phyloP scores from a whole-genome alignment of 2,329 filamentous ascomycete species.

The Beauveria varroae region DNA sequence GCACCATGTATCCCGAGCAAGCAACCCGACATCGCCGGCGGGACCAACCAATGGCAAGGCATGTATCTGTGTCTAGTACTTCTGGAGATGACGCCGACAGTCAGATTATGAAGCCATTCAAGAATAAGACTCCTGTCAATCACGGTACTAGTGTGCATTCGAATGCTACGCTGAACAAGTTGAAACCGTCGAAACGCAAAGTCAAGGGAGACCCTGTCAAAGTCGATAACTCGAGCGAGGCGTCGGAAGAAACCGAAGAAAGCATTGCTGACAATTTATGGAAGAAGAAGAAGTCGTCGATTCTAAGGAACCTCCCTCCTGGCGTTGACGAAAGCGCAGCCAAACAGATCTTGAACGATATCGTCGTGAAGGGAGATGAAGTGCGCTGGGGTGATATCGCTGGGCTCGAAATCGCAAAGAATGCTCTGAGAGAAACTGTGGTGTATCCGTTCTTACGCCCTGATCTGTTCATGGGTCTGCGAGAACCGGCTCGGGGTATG shows the following conservation, averaged over 20 bases:
- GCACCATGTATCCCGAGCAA: conserved; percentile 13
- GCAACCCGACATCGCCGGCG: conserved; percentile 17
- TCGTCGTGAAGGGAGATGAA: conserved; percentile 88
- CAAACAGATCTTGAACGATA: conserved; percentile 90
- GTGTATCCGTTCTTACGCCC: conserved; percentile 95
- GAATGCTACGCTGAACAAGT: background rate
- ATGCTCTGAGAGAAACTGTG: conserved; percentile 86
- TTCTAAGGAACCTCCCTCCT: conserved; percentile 71
- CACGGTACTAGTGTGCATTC: background rate
- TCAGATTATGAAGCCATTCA: background rate
- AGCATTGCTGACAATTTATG: conserved; percentile 40
- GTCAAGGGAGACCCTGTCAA: conserved; percentile 27
- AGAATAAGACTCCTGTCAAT: conserved; percentile 6
- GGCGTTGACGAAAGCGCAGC: conserved; percentile 78
- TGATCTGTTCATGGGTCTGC: conserved; percentile 89
- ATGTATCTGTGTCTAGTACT: conserved; percentile 6
- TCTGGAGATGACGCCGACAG: conserved; percentile 18
- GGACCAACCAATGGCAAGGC: conserved; percentile 10
- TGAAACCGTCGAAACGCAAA: conserved; percentile 21
- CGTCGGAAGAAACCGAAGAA: conserved; percentile 36
- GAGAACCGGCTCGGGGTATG: conserved; percentile 92
- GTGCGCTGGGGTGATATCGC: conserved; percentile 94
- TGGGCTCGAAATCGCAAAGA: conserved; percentile 83
- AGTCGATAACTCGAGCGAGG: conserved; percentile 39
- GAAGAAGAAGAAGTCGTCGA: conserved; percentile 52